Conservation (phyloP, 306 rosid genomes). For the Coriaria nepalensis region DNA sequence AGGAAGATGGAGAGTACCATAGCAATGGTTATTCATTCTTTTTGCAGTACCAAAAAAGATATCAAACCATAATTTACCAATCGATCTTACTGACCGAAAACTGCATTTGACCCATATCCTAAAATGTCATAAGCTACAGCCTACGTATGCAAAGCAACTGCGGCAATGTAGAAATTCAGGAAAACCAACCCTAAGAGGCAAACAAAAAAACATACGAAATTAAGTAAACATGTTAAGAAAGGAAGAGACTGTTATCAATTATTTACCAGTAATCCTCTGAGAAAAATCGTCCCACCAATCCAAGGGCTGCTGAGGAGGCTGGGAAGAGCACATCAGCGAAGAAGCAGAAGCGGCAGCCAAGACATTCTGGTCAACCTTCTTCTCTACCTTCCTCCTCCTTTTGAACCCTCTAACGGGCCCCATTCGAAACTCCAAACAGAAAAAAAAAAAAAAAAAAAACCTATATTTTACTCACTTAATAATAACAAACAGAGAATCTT, state of each 20-base stretch:
- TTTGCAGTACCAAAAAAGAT: background rate
- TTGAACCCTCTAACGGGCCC: slow-evolving; percentile 76
- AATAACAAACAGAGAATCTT: slow-evolving; percentile 18
- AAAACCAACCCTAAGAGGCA: slow-evolving; percentile 3
- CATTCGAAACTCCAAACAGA: slow-evolving; percentile 35
- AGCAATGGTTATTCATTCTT: background rate
- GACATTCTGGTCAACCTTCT: slow-evolving; percentile 45
- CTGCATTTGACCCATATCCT: slow-evolving; percentile 21
- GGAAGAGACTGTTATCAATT: background rate
- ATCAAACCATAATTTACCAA: slow-evolving; percentile 1
- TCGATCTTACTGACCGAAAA: slow-evolving; percentile 11
- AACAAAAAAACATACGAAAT: slow-evolving; percentile 6
- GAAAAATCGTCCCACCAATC: slow-evolving; percentile 92
- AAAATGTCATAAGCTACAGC: slow-evolving; percentile 14
- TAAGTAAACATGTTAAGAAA: background rate
- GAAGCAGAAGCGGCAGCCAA: slow-evolving; percentile 15
- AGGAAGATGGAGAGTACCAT: background rate
- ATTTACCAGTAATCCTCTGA: slow-evolving; percentile 55
- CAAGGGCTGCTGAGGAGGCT: slow-evolving; percentile 32
- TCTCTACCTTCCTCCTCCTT: slow-evolving; percentile 58
- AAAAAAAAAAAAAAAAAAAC: slow-evolving; percentile 2
- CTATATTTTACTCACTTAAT: slow-evolving; percentile 1
- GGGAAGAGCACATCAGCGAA: slow-evolving; percentile 12
- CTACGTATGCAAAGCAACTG: slow-evolving; percentile 6
- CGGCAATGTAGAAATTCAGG: slow-evolving; percentile 16